phyloP scores from a whole-genome alignment of 31 red algal genomes.

The Endocladia muricata region DNA sequence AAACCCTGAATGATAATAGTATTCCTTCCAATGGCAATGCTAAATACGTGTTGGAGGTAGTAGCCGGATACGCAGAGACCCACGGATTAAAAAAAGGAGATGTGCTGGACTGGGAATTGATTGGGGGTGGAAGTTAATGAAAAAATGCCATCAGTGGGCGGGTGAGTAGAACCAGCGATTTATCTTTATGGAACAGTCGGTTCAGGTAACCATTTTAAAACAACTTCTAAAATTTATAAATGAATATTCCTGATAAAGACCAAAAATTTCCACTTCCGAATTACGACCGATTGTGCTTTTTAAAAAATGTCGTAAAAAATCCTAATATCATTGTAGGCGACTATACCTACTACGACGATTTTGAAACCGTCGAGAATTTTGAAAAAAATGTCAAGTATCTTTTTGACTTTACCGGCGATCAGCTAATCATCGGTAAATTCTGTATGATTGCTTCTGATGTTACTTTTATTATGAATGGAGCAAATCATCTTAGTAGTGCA shows the following conservation, averaged over 20 bases:
- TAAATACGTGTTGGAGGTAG: conserved; percentile 7
- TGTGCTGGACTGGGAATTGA: too few relatives aligned
- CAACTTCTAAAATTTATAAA: too few relatives aligned
- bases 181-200: neutral
- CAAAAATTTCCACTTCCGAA: neutral
- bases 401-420: conserved; percentile 1
- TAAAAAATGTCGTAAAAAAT: conserved; percentile 1
- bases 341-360: conserved; percentile 3
- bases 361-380: neutral
- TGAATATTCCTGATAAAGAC: too few relatives aligned
- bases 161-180: too few relatives aligned
- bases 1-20: neutral
- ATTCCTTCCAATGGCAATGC: neutral
- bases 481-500: neutral
- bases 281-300: neutral
- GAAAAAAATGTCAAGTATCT: conserved; percentile 3
- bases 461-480: neutral
- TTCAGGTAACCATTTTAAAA: neutral
- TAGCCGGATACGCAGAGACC: neutral
- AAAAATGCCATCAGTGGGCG: too few relatives aligned
- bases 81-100: too few relatives aligned
- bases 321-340: neutral
- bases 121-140: too few relatives aligned
- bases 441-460: conserved; percentile 5
- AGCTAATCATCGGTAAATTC: neutral